A percentile compares a stretch with the other conserved stretches of the same genome.
Conservation (phyloP, 2,329 filamentous ascomycete species). For the Diatrype stigma region DNA sequence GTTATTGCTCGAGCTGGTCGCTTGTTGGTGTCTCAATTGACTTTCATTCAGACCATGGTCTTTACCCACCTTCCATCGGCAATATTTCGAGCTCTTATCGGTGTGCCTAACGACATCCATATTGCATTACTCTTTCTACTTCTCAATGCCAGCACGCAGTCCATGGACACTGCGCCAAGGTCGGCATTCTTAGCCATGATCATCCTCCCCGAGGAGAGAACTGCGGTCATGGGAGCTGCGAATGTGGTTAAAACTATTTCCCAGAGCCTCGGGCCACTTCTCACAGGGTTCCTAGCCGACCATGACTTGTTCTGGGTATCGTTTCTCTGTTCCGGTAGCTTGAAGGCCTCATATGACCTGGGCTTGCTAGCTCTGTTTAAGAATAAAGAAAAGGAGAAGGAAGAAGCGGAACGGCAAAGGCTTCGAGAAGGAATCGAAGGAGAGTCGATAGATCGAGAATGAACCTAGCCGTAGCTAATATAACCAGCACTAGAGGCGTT, state of each 20-base stretch:
- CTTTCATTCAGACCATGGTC: conserved; percentile 60
- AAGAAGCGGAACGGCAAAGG: neutral
- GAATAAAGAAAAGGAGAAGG: conserved; percentile 15
- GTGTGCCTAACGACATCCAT: conserved; percentile 48
- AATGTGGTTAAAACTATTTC: conserved; percentile 65
- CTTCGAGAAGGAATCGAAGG: neutral
- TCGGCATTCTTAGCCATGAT: conserved; percentile 65
- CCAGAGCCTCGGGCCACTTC: conserved; percentile 57
- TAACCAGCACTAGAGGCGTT: neutral
- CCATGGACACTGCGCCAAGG: conserved; percentile 69
- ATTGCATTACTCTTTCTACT: conserved; percentile 57
- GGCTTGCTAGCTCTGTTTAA: conserved; percentile 49
- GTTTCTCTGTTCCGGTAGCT: conserved; percentile 57
- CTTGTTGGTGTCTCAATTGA: conserved; percentile 8
- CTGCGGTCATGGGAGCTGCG: conserved; percentile 65
- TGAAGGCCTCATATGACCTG: conserved; percentile 61
- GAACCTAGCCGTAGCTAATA: neutral
- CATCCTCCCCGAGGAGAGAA: conserved; percentile 61
- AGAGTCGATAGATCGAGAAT: neutral
- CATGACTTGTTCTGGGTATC: conserved; percentile 55
- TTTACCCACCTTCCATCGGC: conserved; percentile 69
- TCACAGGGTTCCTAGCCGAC: conserved; percentile 61
- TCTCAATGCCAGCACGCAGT: conserved; percentile 57
- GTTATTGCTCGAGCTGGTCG: conserved; percentile 32
- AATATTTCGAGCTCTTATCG: conserved; percentile 60